A percentile compares a stretch with the other conserved stretches of the same genome.
phyloP scores from a whole-genome alignment of 2,329 filamentous ascomycete genomes.

The Aspergillus hortae region DNA sequence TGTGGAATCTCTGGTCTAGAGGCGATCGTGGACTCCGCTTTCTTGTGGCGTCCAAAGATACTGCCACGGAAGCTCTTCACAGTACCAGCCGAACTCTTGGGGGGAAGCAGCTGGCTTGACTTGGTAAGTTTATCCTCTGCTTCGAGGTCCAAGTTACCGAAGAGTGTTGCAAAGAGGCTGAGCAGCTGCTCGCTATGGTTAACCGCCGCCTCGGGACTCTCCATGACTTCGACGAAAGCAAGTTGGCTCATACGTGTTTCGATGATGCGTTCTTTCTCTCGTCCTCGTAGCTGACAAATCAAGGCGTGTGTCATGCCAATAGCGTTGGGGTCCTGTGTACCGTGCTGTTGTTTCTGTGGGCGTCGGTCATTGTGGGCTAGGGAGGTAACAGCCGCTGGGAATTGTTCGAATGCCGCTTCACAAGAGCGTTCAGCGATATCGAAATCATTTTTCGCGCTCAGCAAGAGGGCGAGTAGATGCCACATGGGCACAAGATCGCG shows the following conservation, averaged over 20 bases:
- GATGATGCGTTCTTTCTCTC: constrained; percentile 82
- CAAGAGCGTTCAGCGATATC: constrained; percentile 76
- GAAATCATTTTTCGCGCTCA: constrained; percentile 85
- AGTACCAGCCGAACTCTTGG: constrained; percentile 69
- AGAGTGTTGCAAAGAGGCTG: constrained; percentile 75
- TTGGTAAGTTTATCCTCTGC: constrained; percentile 19
- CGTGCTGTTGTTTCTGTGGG: constrained; percentile 23
- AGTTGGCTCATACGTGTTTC: constrained; percentile 96
- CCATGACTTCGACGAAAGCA: constrained; percentile 73
- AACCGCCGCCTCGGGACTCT: constrained; percentile 80
- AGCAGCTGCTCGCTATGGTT: constrained; percentile 85
- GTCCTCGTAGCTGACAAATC: constrained; percentile 75
- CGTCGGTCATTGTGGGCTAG: constrained; percentile 60
- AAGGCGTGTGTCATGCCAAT: constrained; percentile 44
- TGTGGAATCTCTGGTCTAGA: background rate
- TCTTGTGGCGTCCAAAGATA: constrained; percentile 67
- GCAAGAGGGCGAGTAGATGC: constrained; percentile 82
- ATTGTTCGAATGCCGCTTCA: constrained; percentile 87
- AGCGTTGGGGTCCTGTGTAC: constrained; percentile 14
- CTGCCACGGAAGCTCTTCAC: constrained; percentile 68
- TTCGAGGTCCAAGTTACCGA: constrained; percentile 58
- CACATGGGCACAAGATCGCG: constrained; percentile 72
- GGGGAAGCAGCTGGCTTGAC: constrained; percentile 50
- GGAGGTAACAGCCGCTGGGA: constrained; percentile 66
- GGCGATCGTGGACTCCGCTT: constrained; percentile 22